Percentiles rank a stretch among this genome's conserved stretches.
phyloP scores from a whole-genome alignment of 805 yeast species.

The Candida succiphila region DNA sequence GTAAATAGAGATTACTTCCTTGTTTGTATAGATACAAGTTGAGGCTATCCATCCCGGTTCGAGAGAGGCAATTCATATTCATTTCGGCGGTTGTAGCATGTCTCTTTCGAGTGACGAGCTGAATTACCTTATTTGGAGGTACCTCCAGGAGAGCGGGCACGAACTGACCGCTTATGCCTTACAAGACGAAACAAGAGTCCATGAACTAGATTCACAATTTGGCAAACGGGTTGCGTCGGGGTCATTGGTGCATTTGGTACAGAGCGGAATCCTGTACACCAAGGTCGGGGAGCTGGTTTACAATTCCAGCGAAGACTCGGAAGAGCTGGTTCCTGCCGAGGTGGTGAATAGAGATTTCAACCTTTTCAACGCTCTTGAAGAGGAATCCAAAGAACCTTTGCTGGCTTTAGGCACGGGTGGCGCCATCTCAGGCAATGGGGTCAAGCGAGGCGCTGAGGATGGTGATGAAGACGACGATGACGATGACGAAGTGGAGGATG shows the following conservation, averaged over 20 bases:
- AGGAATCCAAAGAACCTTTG: constrained; percentile 23
- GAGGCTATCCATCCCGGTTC: too few species aligned
- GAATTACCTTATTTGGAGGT: constrained; percentile 88
- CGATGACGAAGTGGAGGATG: constrained; percentile 2
- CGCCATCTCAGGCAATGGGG: neutral
- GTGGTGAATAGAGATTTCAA: constrained; percentile 28
- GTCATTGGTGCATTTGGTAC: constrained; percentile 69
- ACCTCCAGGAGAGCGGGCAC: constrained; percentile 75
- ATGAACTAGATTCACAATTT: constrained; percentile 38
- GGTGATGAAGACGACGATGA: constrained; percentile 3
- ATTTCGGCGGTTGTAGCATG: too few species aligned
- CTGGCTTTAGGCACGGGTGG: neutral
- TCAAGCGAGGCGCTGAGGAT: neutral
- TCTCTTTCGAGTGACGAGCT: constrained; percentile 75
- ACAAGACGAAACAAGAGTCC: constrained; percentile 61
- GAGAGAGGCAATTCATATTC: too few species aligned
- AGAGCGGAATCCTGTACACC: constrained; percentile 75
- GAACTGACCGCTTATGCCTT: constrained; percentile 75
- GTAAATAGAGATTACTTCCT: too few species aligned
- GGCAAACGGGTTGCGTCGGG: constrained; percentile 61
- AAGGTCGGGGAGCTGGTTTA: constrained; percentile 52
- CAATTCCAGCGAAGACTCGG: constrained; percentile 6
- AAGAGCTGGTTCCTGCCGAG: constrained; percentile 8
- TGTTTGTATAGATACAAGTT: too few species aligned
- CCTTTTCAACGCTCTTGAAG: constrained; percentile 43